phyloP scores from a whole-genome alignment of 2,329 filamentous ascomycete species.

The Geosmithia flava region DNA sequence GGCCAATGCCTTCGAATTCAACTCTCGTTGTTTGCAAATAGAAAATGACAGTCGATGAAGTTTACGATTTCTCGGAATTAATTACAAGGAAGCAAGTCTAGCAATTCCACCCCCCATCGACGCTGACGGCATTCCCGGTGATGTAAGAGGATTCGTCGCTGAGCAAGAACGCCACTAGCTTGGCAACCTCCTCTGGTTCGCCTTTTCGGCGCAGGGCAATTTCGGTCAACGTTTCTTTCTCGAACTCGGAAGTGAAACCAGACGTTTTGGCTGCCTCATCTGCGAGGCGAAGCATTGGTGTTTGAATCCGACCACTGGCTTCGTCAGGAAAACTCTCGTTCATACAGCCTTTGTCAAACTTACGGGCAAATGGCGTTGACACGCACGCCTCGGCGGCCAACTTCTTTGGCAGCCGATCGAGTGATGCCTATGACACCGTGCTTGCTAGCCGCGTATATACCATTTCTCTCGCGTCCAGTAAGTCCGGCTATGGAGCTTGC shows the following conservation, averaged over 20 bases:
- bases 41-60: no score
- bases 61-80: no score
- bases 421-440: constrained; percentile 17
- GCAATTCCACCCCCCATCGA: constrained; percentile 15
- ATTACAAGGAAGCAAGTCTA: constrained; percentile 1
- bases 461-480: constrained; percentile 16
- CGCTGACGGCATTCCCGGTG: constrained; percentile 9
- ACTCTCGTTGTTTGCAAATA: no score
- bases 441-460: constrained; percentile 16
- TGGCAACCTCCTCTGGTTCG: neutral
- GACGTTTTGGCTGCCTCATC: constrained; percentile 4
- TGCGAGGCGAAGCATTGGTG: constrained; percentile 13
- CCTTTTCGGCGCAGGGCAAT: constrained; percentile 10
- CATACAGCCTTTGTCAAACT: constrained; percentile 3
- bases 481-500: constrained; percentile 27
- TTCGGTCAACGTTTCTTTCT: constrained; percentile 6
- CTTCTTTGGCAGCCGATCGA: constrained; percentile 16
- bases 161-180: constrained; percentile 13
- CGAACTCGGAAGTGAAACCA: constrained; percentile 3
- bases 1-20: no score
- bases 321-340: neutral
- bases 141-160: constrained; percentile 15
- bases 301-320: constrained; percentile 13
- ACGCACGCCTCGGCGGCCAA: constrained; percentile 10
- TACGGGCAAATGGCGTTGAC: constrained; percentile 17